Evolutionary conservation across 2,329 filamentous ascomycete species (phyloP).

Genomic region (Fusarium scirpi): DNA sequence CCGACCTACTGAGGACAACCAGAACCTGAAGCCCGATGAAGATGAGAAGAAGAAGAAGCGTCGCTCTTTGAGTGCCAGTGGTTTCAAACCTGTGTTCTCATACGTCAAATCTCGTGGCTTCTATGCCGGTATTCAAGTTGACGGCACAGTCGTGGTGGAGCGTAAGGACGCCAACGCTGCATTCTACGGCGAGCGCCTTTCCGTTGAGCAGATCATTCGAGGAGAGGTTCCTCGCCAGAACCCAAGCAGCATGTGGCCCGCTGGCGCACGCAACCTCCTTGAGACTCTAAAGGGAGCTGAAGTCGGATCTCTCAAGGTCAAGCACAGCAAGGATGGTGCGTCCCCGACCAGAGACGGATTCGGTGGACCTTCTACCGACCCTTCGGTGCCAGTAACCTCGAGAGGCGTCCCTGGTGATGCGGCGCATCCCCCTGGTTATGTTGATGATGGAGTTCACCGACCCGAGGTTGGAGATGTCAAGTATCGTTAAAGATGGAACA

Average conservation of each 20-base stretch:
- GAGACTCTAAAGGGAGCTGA: conserved; percentile 52
- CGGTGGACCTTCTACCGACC: conserved; percentile 18
- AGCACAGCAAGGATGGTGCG: conserved; percentile 30
- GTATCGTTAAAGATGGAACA: conserved; percentile 30
- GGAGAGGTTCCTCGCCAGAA: conserved; percentile 51
- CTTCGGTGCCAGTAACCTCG: conserved; percentile 20
- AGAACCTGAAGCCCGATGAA: conserved; percentile 45
- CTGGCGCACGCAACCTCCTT: conserved; percentile 48
- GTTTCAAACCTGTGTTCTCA: conserved; percentile 61
- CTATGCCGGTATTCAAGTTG: conserved; percentile 87
- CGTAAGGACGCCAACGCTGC: conserved; percentile 88
- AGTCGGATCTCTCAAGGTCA: conserved; percentile 44
- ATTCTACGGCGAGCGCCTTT: conserved; percentile 78
- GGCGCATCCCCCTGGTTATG: conserved; percentile 41
- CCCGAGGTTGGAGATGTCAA: conserved; percentile 45
- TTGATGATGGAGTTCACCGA: conserved; percentile 41
- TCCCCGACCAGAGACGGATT: conserved; percentile 18
- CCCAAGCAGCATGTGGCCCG: conserved; percentile 49
- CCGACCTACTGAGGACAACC: conserved; percentile 25
- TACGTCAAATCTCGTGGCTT: conserved; percentile 92
- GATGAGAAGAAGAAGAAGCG: conserved; percentile 47
- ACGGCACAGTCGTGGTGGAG: conserved; percentile 88
- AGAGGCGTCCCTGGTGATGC: conserved; percentile 10
- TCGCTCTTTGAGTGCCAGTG: conserved; percentile 48
- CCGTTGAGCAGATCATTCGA: conserved; percentile 62